Evolutionary conservation across 257 asterid genomes (phyloP).

Genomic region (Lithospermum erythrorhizon): DNA sequence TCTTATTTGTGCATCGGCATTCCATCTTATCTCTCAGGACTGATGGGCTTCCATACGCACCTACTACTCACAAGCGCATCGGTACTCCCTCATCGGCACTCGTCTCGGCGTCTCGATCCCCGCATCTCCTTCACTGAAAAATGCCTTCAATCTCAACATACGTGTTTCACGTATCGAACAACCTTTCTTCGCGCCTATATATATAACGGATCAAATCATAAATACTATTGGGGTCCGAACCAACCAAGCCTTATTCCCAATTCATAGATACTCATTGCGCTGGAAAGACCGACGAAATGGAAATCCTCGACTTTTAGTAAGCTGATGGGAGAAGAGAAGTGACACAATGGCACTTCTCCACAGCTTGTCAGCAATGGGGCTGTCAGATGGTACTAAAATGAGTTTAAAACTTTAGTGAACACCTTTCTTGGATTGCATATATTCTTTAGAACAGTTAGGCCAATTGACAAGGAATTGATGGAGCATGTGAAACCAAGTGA

Average conservation of each 20-base stretch:
- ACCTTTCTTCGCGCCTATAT: conserved; percentile 27
- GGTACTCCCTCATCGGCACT: too few relatives aligned
- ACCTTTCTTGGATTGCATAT: neutral
- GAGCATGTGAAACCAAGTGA: conserved; percentile 58
- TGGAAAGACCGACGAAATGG: conserved; percentile 34
- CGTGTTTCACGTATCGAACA: too few relatives aligned
- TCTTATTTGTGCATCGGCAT: too few relatives aligned
- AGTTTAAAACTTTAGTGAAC: neutral
- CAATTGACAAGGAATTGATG: conserved; percentile 38
- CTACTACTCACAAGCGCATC: too few relatives aligned
- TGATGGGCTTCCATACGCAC: too few relatives aligned
- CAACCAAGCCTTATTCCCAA: too few relatives aligned
- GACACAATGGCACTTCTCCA: conserved; percentile 65
- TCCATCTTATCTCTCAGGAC: too few relatives aligned
- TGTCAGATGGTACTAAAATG: conserved; percentile 55
- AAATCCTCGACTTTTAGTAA: conserved; percentile 57
- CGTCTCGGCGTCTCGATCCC: conserved; percentile 35
- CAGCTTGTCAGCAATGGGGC: conserved; percentile 88
- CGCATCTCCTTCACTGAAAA: too few relatives aligned
- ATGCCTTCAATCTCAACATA: too few relatives aligned
- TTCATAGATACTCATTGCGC: conserved; percentile 15
- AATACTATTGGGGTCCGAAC: conserved; percentile 24
- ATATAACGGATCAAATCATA: conserved; percentile 17
- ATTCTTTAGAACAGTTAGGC: neutral
- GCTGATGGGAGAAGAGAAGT: conserved; percentile 38